Percentiles rank a stretch among this genome's conserved stretches.
phyloP scores from a whole-genome alignment of 2,329 filamentous ascomycete species.

The Dactylella cylindrospora region DNA sequence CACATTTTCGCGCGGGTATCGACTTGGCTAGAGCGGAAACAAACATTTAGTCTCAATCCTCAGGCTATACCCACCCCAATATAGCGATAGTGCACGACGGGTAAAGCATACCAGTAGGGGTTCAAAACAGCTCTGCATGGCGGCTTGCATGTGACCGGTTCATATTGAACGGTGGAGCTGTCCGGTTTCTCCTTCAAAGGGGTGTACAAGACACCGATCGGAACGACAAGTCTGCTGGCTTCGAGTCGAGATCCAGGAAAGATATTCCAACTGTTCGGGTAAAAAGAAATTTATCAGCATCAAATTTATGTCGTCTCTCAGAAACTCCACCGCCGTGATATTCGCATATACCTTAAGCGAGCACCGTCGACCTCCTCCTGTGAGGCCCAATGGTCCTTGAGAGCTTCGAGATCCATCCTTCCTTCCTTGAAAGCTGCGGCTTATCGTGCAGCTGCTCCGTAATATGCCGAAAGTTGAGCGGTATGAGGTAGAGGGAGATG shows the following conservation, averaged over 20 bases:
- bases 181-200: slow-evolving; percentile 92
- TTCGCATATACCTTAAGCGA: slow-evolving; percentile 45
- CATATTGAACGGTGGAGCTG: slow-evolving; percentile 69
- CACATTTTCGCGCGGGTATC: slow-evolving; percentile 80
- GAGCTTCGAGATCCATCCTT: slow-evolving; percentile 43
- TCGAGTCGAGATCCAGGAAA: slow-evolving; percentile 98
- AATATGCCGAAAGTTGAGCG: slow-evolving; percentile 9
- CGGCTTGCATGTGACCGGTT: slow-evolving; percentile 88
- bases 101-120: slow-evolving; percentile 76
- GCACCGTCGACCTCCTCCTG: slow-evolving; percentile 44
- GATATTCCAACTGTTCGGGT: slow-evolving; percentile 77
- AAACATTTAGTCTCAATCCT: background rate
- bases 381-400: slow-evolving; percentile 35
- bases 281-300: slow-evolving; percentile 7
- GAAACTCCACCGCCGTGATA: too few relatives aligned
- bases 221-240: slow-evolving; percentile 89
- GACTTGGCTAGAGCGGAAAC: slow-evolving; percentile 64
- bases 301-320: background rate
- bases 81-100: background rate
- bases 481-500: background rate
- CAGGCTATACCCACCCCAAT: background rate
- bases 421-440: slow-evolving; percentile 16
- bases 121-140: slow-evolving; percentile 95
- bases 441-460: slow-evolving; percentile 20
- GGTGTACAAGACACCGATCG: slow-evolving; percentile 93